Percentiles rank a stretch among this genome's conserved stretches.
Conservation (phyloP, 805 yeast species). For the Isabelozyma heimii region DNA sequence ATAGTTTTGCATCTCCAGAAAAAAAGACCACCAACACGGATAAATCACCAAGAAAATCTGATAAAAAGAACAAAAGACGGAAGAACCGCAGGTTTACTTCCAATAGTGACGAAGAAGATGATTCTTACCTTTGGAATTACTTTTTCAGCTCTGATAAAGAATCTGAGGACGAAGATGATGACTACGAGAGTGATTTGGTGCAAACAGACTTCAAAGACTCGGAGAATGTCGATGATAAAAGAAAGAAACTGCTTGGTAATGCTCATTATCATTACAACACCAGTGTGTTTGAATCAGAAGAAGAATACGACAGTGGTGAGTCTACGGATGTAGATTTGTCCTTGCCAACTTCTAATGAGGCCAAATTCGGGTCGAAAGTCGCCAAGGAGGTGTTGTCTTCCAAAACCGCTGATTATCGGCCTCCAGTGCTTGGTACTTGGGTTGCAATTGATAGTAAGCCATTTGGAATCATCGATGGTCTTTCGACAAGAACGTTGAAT, state of each 20-base stretch:
- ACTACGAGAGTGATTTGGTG: constrained; percentile 2
- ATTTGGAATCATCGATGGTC: constrained; percentile 91
- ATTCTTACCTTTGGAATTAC: constrained; percentile 71
- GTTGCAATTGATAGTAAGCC: constrained; percentile 75
- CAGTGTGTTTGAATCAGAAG: constrained; percentile 15
- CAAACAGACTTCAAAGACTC: constrained; percentile 4
- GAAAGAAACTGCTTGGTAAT: not conserved
- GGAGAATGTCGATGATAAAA: constrained; percentile 18
- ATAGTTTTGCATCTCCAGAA: constrained; percentile 1
- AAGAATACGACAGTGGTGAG: constrained; percentile 65
- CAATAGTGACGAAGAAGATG: constrained; percentile 53
- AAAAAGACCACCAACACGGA: constrained; percentile 4
- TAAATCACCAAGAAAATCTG: not conserved
- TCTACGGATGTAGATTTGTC: constrained; percentile 92
- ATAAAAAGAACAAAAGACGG: constrained; percentile 7
- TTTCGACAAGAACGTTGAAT: constrained; percentile 78
- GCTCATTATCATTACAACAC: not conserved
- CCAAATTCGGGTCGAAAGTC: constrained; percentile 65
- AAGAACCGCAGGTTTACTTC: constrained; percentile 2
- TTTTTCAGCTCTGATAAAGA: constrained; percentile 52
- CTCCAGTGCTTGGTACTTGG: constrained; percentile 94
- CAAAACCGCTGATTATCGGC: constrained; percentile 78
- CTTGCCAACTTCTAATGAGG: constrained; percentile 65
- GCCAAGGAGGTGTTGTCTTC: constrained; percentile 92
- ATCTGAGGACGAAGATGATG: constrained; percentile 18